Conservation (phyloP, 2,329 filamentous ascomycete species). For the Cordyceps tenuipes region DNA sequence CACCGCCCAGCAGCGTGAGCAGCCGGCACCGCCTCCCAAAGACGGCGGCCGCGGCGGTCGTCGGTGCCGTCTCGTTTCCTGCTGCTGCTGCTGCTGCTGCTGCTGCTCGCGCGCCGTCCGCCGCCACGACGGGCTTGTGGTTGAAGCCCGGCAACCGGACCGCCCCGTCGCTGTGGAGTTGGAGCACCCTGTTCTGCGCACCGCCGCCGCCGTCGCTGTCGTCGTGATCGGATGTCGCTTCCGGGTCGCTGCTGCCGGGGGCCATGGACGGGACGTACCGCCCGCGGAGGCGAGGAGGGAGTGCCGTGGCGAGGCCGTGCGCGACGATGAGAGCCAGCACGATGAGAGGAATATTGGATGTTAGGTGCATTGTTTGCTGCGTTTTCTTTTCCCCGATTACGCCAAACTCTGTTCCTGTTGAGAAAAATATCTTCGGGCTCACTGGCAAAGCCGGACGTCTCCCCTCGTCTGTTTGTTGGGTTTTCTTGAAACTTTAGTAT, state of each 20-base stretch:
- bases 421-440: background rate
- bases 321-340: background rate
- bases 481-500: too few relatives aligned
- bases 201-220: too few relatives aligned
- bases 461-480: too few relatives aligned
- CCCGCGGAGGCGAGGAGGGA: background rate
- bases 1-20: conserved; percentile 17
- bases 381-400: too few relatives aligned
- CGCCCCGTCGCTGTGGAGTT: background rate
- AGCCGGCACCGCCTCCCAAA: conserved; percentile 14
- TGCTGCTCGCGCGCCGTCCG: background rate
- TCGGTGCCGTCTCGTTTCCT: background rate
- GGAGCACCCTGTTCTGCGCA: too few relatives aligned
- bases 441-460: background rate
- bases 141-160: conserved; percentile 1
- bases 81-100: background rate
- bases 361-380: background rate
- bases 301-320: background rate
- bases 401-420: too few relatives aligned
- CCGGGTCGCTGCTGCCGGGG: background rate
- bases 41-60: too few relatives aligned
- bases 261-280: background rate
- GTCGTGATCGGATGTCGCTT: background rate
- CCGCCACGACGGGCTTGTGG: background rate
- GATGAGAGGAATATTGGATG: background rate